Conservation (phyloP, 192 early-diverging fungal species). For the Spizellomyces sp. region DNA sequence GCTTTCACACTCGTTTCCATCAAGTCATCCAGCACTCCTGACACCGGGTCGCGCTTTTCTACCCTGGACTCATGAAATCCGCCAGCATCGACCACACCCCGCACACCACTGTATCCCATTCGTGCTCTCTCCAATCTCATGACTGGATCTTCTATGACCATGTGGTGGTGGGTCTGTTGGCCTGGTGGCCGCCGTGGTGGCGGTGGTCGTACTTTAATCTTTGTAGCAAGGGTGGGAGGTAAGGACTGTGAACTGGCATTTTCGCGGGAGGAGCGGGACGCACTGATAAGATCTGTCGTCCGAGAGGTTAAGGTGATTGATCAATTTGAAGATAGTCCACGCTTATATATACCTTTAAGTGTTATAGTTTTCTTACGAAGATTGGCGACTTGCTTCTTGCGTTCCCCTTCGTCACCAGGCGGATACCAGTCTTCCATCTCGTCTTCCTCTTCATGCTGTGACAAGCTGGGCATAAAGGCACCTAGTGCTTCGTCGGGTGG, state of each 20-base stretch:
- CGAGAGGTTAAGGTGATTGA: background rate
- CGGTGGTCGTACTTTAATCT: slow-evolving; percentile 50
- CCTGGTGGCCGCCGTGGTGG: slow-evolving; percentile 5
- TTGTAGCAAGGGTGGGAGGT: slow-evolving; percentile 37
- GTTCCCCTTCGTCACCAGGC: too few relatives aligned
- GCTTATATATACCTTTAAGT: background rate
- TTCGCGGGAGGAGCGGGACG: slow-evolving; percentile 39
- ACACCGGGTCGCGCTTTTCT: slow-evolving; percentile 1
- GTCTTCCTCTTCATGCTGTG: too few relatives aligned
- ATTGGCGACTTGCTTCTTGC: too few relatives aligned
- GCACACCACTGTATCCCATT: slow-evolving; percentile 17
- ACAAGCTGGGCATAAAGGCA: too few relatives aligned
- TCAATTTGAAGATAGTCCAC: background rate
- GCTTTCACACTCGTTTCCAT: slow-evolving; percentile 7
- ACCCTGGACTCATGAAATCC: slow-evolving; percentile 15
- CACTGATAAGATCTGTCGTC: slow-evolving; percentile 40
- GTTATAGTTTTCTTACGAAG: background rate
- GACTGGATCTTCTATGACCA: slow-evolving; percentile 39
- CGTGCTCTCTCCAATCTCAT: slow-evolving; percentile 36
- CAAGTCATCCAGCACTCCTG: too few relatives aligned
- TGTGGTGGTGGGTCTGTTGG: slow-evolving; percentile 27
- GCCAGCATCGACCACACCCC: slow-evolving; percentile 2
- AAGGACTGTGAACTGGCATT: slow-evolving; percentile 27
- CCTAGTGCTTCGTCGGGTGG: too few relatives aligned
- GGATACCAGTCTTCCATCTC: too few relatives aligned